These are phyloP conservation scores for Alternaria ventricosa DNA, from an alignment of 2,329 filamentous ascomycete species.

Conservation along the genomic window DNA sequence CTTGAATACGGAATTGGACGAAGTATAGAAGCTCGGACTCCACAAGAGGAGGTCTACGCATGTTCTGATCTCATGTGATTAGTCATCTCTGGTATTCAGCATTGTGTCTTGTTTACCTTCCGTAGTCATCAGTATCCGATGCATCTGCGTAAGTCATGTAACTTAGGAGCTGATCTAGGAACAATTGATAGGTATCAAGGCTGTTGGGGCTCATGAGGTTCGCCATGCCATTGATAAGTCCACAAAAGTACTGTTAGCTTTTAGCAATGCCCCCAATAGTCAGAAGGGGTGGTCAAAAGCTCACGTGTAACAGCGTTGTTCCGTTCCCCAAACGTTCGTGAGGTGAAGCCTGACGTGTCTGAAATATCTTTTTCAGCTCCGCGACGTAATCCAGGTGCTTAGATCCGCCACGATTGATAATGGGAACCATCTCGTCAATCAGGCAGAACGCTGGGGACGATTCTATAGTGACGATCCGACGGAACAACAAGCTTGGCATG, in stretches of 20 bases:
- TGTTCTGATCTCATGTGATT: not conserved
- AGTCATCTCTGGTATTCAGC: not conserved
- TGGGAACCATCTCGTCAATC: no score
- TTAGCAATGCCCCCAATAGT: not conserved
- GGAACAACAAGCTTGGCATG: not conserved
- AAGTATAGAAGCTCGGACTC: accelerated
- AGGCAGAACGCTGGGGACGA: not conserved
- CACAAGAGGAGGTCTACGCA: not conserved
- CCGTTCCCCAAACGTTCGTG: not conserved
- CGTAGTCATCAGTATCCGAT: not conserved
- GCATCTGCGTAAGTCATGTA: not conserved
- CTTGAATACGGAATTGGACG: not conserved
- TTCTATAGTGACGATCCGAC: not conserved
- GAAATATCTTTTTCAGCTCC: not conserved
- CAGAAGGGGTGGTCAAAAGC: not conserved
- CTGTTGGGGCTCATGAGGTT: no score
- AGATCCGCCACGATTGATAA: no score
- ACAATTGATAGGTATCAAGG: not conserved
- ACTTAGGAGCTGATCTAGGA: not conserved
- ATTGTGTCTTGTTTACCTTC: not conserved
- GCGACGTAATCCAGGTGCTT: no score
- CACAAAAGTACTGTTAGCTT: not conserved
- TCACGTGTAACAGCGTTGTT: not conserved
- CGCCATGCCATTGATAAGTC: no score
- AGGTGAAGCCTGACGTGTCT: not conserved